phyloP scores from a whole-genome alignment of 1,139 yeast genomes.

The Diutina ranongensis region DNA sequence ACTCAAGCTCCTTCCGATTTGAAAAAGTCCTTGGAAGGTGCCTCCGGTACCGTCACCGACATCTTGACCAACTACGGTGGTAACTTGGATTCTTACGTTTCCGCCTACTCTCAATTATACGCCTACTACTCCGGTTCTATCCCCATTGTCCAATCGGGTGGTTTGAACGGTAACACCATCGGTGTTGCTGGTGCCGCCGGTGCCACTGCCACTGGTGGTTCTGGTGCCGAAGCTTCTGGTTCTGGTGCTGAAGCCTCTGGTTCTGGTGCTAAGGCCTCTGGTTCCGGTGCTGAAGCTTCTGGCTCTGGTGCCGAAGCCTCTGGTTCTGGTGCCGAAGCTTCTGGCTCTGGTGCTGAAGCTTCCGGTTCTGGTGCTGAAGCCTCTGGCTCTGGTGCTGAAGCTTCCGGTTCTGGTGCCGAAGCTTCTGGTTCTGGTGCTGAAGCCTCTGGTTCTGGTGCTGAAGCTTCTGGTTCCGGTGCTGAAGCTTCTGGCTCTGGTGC shows the following conservation, averaged over 20 bases:
- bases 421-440: not conserved
- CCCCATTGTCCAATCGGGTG: not conserved
- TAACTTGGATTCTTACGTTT: not conserved
- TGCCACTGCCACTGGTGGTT: not conserved
- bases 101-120: constrained; percentile 3
- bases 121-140: constrained; percentile 1
- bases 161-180: constrained; percentile 2
- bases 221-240: not conserved
- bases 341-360: not conserved
- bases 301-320: not conserved
- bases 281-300: not conserved
- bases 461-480: not conserved
- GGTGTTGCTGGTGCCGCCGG: not conserved
- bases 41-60: not conserved
- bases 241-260: not conserved
- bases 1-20: not conserved
- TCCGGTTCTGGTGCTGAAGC: not conserved
- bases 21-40: not conserved
- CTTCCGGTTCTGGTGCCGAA: not conserved
- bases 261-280: no score
- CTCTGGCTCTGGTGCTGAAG: not conserved
- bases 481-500: not conserved
- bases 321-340: not conserved
- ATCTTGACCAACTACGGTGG: not conserved
- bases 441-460: not conserved